Evolutionary conservation across 306 rosid genomes (phyloP).

Genomic region (Lotus japonicus): DNA sequence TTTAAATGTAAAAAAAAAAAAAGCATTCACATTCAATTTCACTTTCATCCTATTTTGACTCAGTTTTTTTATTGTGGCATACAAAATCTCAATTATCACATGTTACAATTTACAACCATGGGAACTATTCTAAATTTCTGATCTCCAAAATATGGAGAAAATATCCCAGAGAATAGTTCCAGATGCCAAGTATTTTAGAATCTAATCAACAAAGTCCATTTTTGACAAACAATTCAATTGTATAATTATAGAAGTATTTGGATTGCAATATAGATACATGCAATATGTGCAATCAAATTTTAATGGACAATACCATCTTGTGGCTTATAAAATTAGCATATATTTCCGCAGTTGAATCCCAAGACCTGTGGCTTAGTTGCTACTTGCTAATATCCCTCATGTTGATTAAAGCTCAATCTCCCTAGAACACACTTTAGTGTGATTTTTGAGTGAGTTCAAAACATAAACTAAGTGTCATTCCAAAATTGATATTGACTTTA

Average conservation of each 20-base stretch:
- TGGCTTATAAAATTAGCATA: not conserved
- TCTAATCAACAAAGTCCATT: not conserved
- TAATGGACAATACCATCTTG: not conserved
- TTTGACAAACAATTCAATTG: not conserved
- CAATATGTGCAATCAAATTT: not conserved
- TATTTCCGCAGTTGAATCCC: not conserved
- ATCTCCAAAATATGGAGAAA: not conserved
- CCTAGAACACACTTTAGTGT: no score
- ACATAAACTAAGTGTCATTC: no score
- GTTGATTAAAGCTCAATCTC: no score
- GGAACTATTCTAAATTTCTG: not conserved
- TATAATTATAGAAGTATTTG: not conserved
- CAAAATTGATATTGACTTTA: no score
- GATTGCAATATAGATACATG: not conserved
- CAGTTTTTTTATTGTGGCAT: no score
- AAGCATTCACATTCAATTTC: no score
- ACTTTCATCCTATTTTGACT: no score
- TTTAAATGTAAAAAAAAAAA: no score
- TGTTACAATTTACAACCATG: not conserved
- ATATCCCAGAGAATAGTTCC: conserved; percentile 18
- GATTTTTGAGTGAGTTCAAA: no score
- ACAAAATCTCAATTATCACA: no score
- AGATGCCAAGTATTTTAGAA: not conserved
- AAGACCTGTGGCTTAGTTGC: no score
- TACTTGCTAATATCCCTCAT: no score